These are phyloP conservation scores for Toxoplasma gondii DNA, from an alignment of 169 alveolate species.

Conservation along the genomic window DNA sequence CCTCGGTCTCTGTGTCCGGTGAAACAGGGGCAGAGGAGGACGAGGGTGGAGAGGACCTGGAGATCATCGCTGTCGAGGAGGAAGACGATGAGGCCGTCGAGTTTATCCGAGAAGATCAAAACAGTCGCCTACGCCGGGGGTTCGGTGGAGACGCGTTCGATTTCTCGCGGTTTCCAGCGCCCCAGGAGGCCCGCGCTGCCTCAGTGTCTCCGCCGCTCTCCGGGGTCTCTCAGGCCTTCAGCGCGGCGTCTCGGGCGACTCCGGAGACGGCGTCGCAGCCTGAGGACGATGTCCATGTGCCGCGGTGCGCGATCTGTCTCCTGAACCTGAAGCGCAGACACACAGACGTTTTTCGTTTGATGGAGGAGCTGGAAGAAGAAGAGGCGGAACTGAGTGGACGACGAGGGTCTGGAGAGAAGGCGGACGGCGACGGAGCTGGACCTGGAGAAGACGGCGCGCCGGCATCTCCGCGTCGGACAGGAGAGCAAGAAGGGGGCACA, in stretches of 20 bases:
- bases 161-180: background rate
- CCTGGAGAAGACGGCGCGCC: background rate
- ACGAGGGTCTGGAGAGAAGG: background rate
- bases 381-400: background rate
- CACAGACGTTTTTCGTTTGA: background rate
- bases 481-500: background rate
- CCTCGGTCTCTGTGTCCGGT: background rate
- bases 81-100: constrained; percentile 25
- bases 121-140: background rate
- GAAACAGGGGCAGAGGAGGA: background rate
- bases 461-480: background rate
- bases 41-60: background rate
- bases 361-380: constrained; percentile 8
- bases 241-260: background rate
- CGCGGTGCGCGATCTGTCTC: constrained; percentile 33
- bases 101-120: background rate
- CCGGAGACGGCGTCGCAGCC: background rate
- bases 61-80: background rate
- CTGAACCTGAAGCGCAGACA: background rate
- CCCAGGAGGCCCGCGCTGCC: background rate
- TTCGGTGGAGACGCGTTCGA: background rate
- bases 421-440: background rate
- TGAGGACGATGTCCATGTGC: constrained; percentile 1
- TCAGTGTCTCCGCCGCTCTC: background rate
- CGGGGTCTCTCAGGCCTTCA: background rate